Base-by-base conservation (phyloP, 2,329 filamentous ascomycete species). In the Metarhizium guizhouense region DNA sequence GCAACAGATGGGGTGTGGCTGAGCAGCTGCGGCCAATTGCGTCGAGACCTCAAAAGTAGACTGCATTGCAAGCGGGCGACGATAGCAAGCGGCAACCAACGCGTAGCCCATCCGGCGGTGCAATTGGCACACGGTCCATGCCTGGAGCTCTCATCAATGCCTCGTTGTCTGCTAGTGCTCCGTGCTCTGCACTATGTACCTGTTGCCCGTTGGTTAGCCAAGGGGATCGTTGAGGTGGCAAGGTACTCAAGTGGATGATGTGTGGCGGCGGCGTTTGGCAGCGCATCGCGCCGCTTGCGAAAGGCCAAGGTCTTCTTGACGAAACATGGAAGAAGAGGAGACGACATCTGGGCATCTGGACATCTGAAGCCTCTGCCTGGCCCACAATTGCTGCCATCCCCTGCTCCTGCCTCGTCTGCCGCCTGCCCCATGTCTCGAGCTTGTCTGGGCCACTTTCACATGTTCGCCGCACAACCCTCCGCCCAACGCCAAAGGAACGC, bases 371-470 rank as follows among this genome's bases (percentile, higher is more conserved):
- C 45, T 47, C 25, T 47, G 18, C 45, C 11, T 47, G 53, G 47
- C 13, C 53, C 53, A 42, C 47, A 54, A 25, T 51, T 50, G 47
- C 53, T 54, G 53, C 53, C 53, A 54, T 47, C 43, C 51, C 34
- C 48, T 50, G 20, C 6, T 16, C 20, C 47, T 45, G 20, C 36
- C 25, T 34, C 16, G 52, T 40, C 16, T 20, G n/a, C 38, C 45
- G 43, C 32, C 43, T 40, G 30, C 20, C 38, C 45, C 45, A 20
- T 42, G 43, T 20, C 47, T 25, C 29, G 5, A 25, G 38, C 25
- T 25, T 25, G 25, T 25, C 25, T 52, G 20, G 51, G 34, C 30
- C 51, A 47, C 54, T 56, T 56, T 56, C 54, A 56, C 54, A 56
- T 56, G 54, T 40, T 56, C 50, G 54, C 40, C 16, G 43, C 29